Base-by-base conservation (phyloP, 2,329 filamentous ascomycete species). In the Botryosphaeria dothidea region DNA sequence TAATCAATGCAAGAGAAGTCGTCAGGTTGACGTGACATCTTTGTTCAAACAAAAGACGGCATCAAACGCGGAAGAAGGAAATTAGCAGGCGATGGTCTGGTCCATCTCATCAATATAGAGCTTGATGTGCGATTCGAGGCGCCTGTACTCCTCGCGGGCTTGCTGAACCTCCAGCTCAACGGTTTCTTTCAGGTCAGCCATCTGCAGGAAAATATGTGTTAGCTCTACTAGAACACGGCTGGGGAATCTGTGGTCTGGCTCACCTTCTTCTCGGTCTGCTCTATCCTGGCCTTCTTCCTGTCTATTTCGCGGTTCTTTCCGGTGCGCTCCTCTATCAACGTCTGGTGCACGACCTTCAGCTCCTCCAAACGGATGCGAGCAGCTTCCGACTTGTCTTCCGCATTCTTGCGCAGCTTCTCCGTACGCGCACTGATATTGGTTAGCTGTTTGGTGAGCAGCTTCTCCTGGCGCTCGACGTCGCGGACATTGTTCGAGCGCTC, bases 51-150 rank as follows among this genome's bases (percentile, higher is more conserved):
- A 21, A 21, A n/a, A 25, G 4, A 41, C 4, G 19, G 19, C 27
- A n/a, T 56, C 54, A 7, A 43, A 57, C 9, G 27, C 17, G 1
- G n/a, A 29, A n/a, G 17, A 9, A n/a, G 6, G 27, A 13, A 41
- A 21, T 31, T 15, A 60, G n/a, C 21, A 34, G 31, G 9, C 82
- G 70, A 95, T 87, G 65, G 89, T 90, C 79, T 97, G 93, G 80
- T 98, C 95, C 93, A 99, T 97, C 84, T 99, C 95, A 4, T 92
- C 96, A 74, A 99, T 96, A 82, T 99, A 99, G 68, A 98, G 84
- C 79, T 93, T 94, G 77, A 99, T 96, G 75, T 99, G 95, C 41
- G 92, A 90, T 78, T 98, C 94, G 88, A 99, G 90, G 87, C 97
- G 97, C 75, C 96, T 85, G 79, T 97, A 99, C 81, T 98, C 92